These are phyloP conservation scores for Capronia americana DNA, from an alignment of 2,329 filamentous ascomycete species.

Conservation along the genomic window DNA sequence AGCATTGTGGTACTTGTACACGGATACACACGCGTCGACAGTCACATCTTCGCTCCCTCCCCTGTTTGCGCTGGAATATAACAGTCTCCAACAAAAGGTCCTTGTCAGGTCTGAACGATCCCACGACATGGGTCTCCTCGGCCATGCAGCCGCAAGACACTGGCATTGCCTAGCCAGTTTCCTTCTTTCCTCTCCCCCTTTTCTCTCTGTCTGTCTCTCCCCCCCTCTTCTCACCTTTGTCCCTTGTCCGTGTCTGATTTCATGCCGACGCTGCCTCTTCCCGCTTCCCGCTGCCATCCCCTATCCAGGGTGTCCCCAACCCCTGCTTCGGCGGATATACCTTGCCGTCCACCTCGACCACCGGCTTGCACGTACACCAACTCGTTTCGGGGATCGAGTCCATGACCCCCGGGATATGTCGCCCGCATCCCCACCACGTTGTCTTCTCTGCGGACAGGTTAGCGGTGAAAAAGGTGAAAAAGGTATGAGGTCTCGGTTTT, in stretches of 20 bases:
- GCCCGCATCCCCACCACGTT: constrained; percentile 62
- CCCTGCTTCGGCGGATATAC: constrained; percentile 61
- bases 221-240: background rate
- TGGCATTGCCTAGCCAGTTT: no score
- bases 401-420: constrained; percentile 61
- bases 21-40: background rate
- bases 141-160: no score
- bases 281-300: background rate
- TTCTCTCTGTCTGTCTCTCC: no score
- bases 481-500: background rate
- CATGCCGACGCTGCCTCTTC: constrained; percentile 1
- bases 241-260: background rate
- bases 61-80: background rate
- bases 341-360: constrained; percentile 58
- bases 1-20: background rate
- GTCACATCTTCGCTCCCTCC: background rate
- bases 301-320: constrained; percentile 35
- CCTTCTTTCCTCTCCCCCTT: no score
- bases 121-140: background rate
- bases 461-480: constrained; percentile 10
- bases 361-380: constrained; percentile 63
- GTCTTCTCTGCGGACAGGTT: constrained; percentile 50
- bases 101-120: background rate
- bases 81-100: background rate
- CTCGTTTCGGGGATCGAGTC: constrained; percentile 56